Evolutionary conservation across 495 filamentous ascomycete genomes (phyloP), one percentile per base, ranked within the genome.

Genomic region (Cryomyces minteri): DNA sequence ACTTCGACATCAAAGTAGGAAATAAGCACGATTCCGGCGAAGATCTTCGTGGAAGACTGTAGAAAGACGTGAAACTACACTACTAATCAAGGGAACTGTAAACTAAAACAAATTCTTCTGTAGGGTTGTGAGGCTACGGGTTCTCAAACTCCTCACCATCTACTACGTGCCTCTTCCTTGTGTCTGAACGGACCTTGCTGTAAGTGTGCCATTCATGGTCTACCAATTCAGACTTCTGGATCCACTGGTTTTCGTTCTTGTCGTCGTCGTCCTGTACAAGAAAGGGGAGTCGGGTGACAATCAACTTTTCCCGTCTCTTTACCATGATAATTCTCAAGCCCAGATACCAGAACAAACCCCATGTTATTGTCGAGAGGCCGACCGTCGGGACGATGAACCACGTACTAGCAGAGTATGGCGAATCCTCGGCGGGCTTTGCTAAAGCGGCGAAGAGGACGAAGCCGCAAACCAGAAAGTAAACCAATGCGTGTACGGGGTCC

Each of bases 331-430:
- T 14, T 29, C 45, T 44, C 6, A 52, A 38, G 5, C 49, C 49
- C 12, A 34, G 38, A 31, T 40, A 52, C 45, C 46, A 52, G 5
- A 40, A 8, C 2, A 48, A 10, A n/a, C 49, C 49, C 46, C 46
- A 48, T 6, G 48, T 18, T 8, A 41, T 32, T 5, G 33, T 31
- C 6, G 46, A 45, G 40, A 48, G 40, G 6, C 49, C 49, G 6
- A 61, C 39, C 6, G 43, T 38, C 2, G 61, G 61, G 25, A 61
- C 49, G 18, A 61, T 37, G 47, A 49, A 64, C 49, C 52, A 58
- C 8, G 44, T 40, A n/a, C 44, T 33, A 6, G 42, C 33, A 25
- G 53, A 48, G 43, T 45, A 51, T 34, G 41, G 41, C 1, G 45
- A 48, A 12, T 45, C 32, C 7, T 5, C 18, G 4, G 32, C 29